phyloP scores from a whole-genome alignment of 2,329 filamentous ascomycete species.

The Ophiostoma montium region DNA sequence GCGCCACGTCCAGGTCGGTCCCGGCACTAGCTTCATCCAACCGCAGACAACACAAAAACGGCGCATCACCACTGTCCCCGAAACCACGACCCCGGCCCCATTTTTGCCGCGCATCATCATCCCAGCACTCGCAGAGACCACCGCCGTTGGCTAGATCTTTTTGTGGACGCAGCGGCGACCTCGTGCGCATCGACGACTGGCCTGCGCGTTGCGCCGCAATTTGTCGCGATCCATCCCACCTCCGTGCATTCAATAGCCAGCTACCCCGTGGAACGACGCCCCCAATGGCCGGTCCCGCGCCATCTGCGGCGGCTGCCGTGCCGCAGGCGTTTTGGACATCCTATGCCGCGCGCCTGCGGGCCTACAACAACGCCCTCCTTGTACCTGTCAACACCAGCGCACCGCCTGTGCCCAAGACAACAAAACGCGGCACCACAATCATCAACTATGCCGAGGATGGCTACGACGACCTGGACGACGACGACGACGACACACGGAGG shows the following conservation, averaged over 20 bases:
- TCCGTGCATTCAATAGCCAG: background rate
- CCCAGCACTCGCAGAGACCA: background rate
- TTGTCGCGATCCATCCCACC: background rate
- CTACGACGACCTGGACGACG: constrained; percentile 64
- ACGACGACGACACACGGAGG: constrained; percentile 63
- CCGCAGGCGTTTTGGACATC: constrained; percentile 84
- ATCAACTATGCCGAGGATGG: constrained; percentile 98
- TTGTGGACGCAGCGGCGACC: background rate
- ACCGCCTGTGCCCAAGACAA: constrained; percentile 63
- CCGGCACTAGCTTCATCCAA: background rate
- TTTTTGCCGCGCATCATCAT: background rate
- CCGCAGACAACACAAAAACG: background rate
- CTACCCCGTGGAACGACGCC: background rate
- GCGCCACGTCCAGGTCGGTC: background rate
- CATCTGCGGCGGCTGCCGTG: constrained; percentile 21
- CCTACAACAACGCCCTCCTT: constrained; percentile 83
- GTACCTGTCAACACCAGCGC: constrained; percentile 66
- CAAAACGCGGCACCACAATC: constrained; percentile 88
- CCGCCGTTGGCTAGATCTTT: background rate
- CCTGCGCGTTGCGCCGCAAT: background rate
- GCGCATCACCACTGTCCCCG: background rate
- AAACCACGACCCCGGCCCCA: background rate
- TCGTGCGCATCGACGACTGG: too few relatives aligned
- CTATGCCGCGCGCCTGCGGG: constrained; percentile 80
- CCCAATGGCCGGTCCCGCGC: constrained; percentile 1